Base-by-base conservation (phyloP, 2,329 filamentous ascomycete genomes). In the Colletotrichum camelliae region DNA sequence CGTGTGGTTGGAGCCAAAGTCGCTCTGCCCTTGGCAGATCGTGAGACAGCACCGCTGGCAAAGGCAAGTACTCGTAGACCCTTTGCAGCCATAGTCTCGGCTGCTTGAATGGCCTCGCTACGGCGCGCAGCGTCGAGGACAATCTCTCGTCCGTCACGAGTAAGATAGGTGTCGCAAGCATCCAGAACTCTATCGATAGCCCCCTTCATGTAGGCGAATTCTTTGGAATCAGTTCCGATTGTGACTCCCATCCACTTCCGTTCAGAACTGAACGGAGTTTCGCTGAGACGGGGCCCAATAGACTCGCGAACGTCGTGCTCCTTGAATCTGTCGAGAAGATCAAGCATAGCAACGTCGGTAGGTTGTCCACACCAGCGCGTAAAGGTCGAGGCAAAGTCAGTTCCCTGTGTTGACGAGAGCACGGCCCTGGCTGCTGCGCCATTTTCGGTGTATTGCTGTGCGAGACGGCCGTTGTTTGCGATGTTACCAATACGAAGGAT, bases 191-290 rank as follows among this genome's bases (percentile, higher is more conserved):
- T 94, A 84, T 99, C 97, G 55, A 98, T 89, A 39, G 97, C 95
- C 37, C 97, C 97, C 83, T 99, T 99, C 87, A 98, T 95, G 83
- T 98, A 99, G 1, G 95, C 96, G 78, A 95, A 93, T 80, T 98
- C 95, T 77, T 93, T 92, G 35, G 87, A 86, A 64, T 91, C 89
- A 27, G 89, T 87, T 58, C 92, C 92, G 79, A 98, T 94, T 3
- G 96, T 94, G 33, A 98, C 96, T 39, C 97, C 97, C 97, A 99
- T 99, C 96, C 96, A 99, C 85, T 99, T 99, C 73, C 96, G 92
- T 82, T 98, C 96, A 1, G 97, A 99, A 83, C 96, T 98, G 85
- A 99, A 99, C 0, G 97, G 96, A 0, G 95, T 96, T 84, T 99
- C 97, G 58, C 93, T 92, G 37, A 94, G 91, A 65, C 96, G 94